Conservation (phyloP, 495 filamentous ascomycete species). For the Apiosordaria backusii region DNA sequence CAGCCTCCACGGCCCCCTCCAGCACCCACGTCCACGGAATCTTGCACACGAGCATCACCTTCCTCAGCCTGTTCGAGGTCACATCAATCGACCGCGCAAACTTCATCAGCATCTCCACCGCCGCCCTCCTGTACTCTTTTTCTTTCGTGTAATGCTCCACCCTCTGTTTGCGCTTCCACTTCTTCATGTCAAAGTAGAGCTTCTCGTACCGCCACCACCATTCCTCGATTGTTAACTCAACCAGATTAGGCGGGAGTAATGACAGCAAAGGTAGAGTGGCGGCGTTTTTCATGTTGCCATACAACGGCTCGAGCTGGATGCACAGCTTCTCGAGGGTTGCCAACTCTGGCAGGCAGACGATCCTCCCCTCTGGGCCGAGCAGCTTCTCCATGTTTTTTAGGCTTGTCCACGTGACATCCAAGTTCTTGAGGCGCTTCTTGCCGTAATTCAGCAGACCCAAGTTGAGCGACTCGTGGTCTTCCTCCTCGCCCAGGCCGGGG, state of each 20-base stretch:
- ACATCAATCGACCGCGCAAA: slow-evolving; percentile 21
- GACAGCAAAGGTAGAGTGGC: slow-evolving; percentile 20
- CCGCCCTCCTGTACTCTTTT: slow-evolving; percentile 21
- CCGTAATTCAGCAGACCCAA: slow-evolving; percentile 22
- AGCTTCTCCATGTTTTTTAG: slow-evolving; percentile 16
- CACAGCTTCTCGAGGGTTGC: slow-evolving; percentile 24
- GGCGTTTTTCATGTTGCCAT: slow-evolving; percentile 18
- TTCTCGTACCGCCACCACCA: slow-evolving; percentile 32
- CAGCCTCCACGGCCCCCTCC: slow-evolving; percentile 17
- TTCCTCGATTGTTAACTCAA: slow-evolving; percentile 33
- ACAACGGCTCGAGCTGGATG: slow-evolving; percentile 29
- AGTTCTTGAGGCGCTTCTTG: slow-evolving; percentile 24
- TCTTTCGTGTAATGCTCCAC: slow-evolving; percentile 23
- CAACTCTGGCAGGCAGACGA: slow-evolving; percentile 24
- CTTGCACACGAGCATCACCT: slow-evolving; percentile 25
- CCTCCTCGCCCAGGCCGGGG: neutral
- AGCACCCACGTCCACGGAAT: slow-evolving; percentile 33
- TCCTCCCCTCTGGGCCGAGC: slow-evolving; percentile 29
- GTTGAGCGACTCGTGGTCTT: slow-evolving; percentile 27
- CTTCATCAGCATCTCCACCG: slow-evolving; percentile 21
- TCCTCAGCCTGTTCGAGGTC: slow-evolving; percentile 17
- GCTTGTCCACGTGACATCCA: slow-evolving; percentile 32
- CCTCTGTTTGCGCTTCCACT: slow-evolving; percentile 20
- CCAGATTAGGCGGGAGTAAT: slow-evolving; percentile 31
- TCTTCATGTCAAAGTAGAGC: slow-evolving; percentile 16